Evolutionary conservation across 768 basidiomycete species (phyloP), one percentile per base, ranked within the genome.

Genomic region (Hortiboletus campestris): DNA sequence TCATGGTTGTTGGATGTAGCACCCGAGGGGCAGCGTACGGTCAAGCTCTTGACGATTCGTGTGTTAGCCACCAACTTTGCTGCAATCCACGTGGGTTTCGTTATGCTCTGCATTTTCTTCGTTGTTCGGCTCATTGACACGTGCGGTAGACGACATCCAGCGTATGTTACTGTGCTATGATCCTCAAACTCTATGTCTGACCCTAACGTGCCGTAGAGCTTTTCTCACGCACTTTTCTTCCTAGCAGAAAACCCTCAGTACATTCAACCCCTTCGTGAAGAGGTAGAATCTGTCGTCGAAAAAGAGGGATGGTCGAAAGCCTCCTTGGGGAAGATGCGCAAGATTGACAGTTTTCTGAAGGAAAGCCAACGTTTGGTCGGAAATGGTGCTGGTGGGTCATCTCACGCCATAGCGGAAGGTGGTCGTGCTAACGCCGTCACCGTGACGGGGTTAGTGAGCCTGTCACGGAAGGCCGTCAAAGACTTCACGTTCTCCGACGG

Each of bases 301-400:
- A 42, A 54, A 13, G 59, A 60, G 9, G 59, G 56, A 35, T 74
- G 69, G 64, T 60, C 58, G 2, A 71, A 71, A 43, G 51, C 45
- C 2, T 63, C 63, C 0, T 46, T 74, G 22, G 56, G 43, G 17
- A 68, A 69, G 39, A 65, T 74, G 64, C 60, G 60, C 60, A 72
- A 71, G 58, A 53, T 76, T 8, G 76, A 77, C 53, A 77, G 74
- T 49, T 76, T 78, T 49, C 39, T 78, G 46, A 72, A 69, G 52
- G 76, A 77, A 49, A 65, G 66, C 3, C 65, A 71, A 51, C 68
- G 75, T 3, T 50, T 25, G 25, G 25, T 25, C 25, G 25, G 25
- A 25, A 25, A 4, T 25, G 25, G 25, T 25, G 25, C 25, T 68
- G 14, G 72, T 73, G 51, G 17, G 72, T 60, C 20, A n/a, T 16